phyloP scores from a whole-genome alignment of 75 land plant genomes.

The Pinus taeda region DNA sequence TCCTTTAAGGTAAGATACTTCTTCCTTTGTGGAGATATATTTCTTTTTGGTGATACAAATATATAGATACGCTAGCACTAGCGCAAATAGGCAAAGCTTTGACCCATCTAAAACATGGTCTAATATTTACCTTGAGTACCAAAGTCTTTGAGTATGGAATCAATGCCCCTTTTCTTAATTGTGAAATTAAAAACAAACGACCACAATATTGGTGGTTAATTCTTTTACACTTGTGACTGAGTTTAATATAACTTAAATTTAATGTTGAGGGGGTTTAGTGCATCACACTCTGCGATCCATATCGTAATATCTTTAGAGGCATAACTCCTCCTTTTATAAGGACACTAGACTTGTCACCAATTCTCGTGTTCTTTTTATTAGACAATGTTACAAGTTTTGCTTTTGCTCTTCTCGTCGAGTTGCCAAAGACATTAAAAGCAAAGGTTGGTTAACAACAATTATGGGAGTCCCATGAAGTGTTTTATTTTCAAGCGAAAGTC shows the following conservation, averaged over 20 bases:
- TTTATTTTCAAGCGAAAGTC: no score
- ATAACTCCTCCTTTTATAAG: constrained; percentile 90
- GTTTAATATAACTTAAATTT: not conserved
- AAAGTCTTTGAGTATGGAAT: no score
- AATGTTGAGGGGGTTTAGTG: constrained; percentile 7
- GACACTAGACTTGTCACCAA: constrained; percentile 90
- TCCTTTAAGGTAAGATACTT: constrained; percentile 71
- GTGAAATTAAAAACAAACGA: not conserved
- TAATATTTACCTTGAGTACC: not conserved
- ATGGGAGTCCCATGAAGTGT: no score
- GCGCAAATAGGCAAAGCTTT: no score
- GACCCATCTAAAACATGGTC: not conserved
- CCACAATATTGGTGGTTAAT: not conserved
- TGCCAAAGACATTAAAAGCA: constrained; percentile 32
- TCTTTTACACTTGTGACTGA: not conserved
- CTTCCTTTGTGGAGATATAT: not conserved
- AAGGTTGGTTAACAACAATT: not conserved
- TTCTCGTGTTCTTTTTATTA: constrained; percentile 84
- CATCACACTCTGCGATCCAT: constrained; percentile 96
- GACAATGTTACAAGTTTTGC: constrained; percentile 89
- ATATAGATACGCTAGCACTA: not conserved
- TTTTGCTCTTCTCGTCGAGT: constrained; percentile 92
- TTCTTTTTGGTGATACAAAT: not conserved
- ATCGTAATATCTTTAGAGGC: constrained; percentile 97
- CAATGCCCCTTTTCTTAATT: not conserved